Conservation (phyloP, 2,329 filamentous ascomycete species). For the Gaeumannomyces tritici region DNA sequence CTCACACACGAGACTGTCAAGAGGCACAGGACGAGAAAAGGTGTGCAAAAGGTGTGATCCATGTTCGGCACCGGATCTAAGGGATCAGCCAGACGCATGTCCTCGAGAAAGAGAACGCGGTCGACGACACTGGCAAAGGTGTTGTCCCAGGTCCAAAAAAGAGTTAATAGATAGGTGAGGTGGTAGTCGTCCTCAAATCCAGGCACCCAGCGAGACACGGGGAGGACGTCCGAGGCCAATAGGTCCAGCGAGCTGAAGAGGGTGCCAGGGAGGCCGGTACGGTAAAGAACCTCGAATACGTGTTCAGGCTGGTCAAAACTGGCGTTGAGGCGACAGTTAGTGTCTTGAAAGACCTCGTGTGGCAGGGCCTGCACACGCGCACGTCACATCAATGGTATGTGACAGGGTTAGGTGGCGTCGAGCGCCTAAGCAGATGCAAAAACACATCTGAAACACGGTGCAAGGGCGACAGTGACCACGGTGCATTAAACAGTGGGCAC, state of each 20-base stretch:
- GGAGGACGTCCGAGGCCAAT: constrained; percentile 5
- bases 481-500: too few species aligned
- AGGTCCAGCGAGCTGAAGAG: neutral
- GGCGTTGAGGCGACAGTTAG: neutral
- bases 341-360: neutral
- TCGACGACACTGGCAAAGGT: constrained; percentile 9
- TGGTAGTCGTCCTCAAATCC: constrained; percentile 8
- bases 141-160: constrained; percentile 17
- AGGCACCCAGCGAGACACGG: constrained; percentile 12
- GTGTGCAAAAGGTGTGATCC: constrained; percentile 12
- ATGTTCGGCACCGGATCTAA: neutral
- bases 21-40: constrained; percentile 13
- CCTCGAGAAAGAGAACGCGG: constrained; percentile 8
- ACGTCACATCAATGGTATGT: too few species aligned
- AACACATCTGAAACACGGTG: too few species aligned
- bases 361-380: too few species aligned
- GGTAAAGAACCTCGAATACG: neutral
- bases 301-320: neutral
- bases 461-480: too few species aligned
- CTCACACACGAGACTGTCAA: constrained; percentile 12
- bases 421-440: too few species aligned
- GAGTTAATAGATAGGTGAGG: constrained; percentile 9
- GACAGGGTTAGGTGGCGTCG: too few species aligned
- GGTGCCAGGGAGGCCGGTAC: neutral
- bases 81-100: constrained; percentile 4